These are phyloP conservation scores for Wickerhamomyces subpelliculosus DNA, from an alignment of 805 yeast species.

Conservation along the genomic window DNA sequence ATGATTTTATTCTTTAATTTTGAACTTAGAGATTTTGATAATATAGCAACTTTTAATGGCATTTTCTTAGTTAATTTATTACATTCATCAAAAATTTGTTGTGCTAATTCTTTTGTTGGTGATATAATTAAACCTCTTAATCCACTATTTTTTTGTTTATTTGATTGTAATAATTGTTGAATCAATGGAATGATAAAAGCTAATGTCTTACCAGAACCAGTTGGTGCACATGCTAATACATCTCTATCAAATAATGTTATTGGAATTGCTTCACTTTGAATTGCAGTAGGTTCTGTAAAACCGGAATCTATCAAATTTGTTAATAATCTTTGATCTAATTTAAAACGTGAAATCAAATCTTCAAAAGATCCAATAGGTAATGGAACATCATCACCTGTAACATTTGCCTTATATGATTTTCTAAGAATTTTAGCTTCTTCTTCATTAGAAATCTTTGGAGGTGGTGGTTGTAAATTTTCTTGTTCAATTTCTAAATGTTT, in stretches of 20 bases:
- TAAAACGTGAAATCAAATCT: slow-evolving; percentile 65
- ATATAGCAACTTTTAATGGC: slow-evolving; percentile 48
- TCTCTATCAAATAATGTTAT: slow-evolving; percentile 63
- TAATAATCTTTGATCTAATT: slow-evolving; percentile 47
- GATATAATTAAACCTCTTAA: slow-evolving; percentile 75
- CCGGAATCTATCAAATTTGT: slow-evolving; percentile 60
- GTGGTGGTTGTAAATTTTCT: slow-evolving; percentile 26
- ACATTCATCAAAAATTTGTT: slow-evolving; percentile 72
- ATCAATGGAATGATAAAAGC: slow-evolving; percentile 83
- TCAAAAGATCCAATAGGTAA: slow-evolving; percentile 85
- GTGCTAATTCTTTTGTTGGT: slow-evolving; percentile 92
- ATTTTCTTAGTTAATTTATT: slow-evolving; percentile 41
- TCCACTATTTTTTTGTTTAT: slow-evolving; percentile 25
- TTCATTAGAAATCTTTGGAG: slow-evolving; percentile 39
- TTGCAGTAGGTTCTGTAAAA: slow-evolving; percentile 84
- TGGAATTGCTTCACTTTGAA: slow-evolving; percentile 89
- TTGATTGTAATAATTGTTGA: slow-evolving; percentile 35
- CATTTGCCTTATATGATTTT: slow-evolving; percentile 54
- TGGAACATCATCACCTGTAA: slow-evolving; percentile 83
- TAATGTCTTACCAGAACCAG: slow-evolving; percentile 96
- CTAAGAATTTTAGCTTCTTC: slow-evolving; percentile 60
- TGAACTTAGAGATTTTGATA: slow-evolving; percentile 65
- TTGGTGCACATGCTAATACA: slow-evolving; percentile 90
- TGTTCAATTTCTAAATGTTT: slow-evolving; percentile 19
- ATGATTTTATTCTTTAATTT: slow-evolving; percentile 59